Evolutionary conservation across 2,329 filamentous ascomycete genomes (phyloP).

Genomic region (Rugonectria rugulosa): DNA sequence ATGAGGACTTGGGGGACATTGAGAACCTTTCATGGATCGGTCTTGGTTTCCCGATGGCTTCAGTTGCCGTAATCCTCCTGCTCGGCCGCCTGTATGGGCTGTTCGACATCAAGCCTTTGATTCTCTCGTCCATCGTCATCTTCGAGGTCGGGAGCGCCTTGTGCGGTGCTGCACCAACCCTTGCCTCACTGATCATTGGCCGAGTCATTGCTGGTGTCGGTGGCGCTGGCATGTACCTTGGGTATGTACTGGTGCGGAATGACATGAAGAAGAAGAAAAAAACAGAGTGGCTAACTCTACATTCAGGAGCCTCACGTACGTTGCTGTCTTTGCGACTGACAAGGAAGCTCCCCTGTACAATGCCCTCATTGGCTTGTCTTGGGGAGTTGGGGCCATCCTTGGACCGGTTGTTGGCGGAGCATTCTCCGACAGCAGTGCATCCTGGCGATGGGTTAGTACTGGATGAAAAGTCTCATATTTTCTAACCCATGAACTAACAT

Average conservation of each 20-base stretch:
- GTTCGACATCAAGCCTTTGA: slow-evolving; percentile 33
- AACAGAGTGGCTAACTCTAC: neutral
- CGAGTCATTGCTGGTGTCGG: slow-evolving; percentile 51
- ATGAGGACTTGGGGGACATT: neutral
- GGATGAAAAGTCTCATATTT: neutral
- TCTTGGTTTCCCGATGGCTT: slow-evolving; percentile 1
- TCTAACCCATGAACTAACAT: neutral
- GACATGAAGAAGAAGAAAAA: too few relatives aligned
- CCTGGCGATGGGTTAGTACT: slow-evolving; percentile 48
- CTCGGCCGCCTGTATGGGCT: slow-evolving; percentile 21
- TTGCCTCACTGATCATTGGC: slow-evolving; percentile 54
- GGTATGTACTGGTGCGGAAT: too few relatives aligned
- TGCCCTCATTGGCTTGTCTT: slow-evolving; percentile 35
- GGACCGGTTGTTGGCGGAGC: slow-evolving; percentile 55
- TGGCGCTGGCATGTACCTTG: slow-evolving; percentile 43
- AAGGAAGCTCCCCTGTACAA: slow-evolving; percentile 26
- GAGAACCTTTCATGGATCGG: slow-evolving; percentile 10
- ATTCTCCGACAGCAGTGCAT: slow-evolving; percentile 48
- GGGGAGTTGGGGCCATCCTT: slow-evolving; percentile 51
- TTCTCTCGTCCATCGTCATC: slow-evolving; percentile 27
- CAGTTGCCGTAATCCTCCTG: slow-evolving; percentile 9
- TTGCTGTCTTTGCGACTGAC: slow-evolving; percentile 9
- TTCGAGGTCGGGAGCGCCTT: slow-evolving; percentile 41
- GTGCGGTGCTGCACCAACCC: slow-evolving; percentile 50
- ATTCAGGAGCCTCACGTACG: slow-evolving; percentile 9